Percentiles rank a stretch among this genome's conserved stretches.
phyloP scores from a whole-genome alignment of 306 rosid genomes.

The Purshia tridentata region DNA sequence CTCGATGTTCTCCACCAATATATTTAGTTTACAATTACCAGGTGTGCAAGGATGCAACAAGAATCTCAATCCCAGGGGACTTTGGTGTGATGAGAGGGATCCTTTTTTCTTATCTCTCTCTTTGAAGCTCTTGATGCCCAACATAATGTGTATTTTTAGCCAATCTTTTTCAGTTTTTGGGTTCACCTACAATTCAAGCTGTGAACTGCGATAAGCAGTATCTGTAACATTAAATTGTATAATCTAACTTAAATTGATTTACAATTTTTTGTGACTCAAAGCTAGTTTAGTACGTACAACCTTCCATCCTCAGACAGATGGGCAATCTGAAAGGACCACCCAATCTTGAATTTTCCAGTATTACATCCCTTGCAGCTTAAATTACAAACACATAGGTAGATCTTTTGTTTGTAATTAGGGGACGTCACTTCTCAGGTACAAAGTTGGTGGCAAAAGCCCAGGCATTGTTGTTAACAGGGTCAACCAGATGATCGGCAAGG shows the following conservation, averaged over 20 bases:
- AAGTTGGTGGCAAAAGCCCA: slow-evolving; percentile 38
- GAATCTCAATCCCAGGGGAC: not conserved
- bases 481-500: slow-evolving; percentile 44
- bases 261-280: not conserved
- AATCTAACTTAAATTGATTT: not conserved
- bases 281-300: too few relatives aligned
- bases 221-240: not conserved
- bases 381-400: not conserved
- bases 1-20: not conserved
- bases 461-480: slow-evolving; percentile 38
- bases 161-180: not conserved
- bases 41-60: not conserved
- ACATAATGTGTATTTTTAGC: not conserved
- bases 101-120: not conserved
- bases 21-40: not conserved
- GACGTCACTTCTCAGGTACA: slow-evolving; percentile 36
- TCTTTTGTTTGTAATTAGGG: not conserved
- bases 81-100: not conserved
- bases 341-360: not conserved
- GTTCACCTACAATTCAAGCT: slow-evolving; percentile 1
- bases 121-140: not conserved
- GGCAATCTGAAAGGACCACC: too few relatives aligned
- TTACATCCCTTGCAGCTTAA: not conserved
- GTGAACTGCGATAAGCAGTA: not conserved
- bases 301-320: too few relatives aligned